A percentile compares a stretch with the other conserved stretches of the same genome.
Conservation (phyloP, 164 flowering plant species). For the Amborella trichopoda region DNA sequence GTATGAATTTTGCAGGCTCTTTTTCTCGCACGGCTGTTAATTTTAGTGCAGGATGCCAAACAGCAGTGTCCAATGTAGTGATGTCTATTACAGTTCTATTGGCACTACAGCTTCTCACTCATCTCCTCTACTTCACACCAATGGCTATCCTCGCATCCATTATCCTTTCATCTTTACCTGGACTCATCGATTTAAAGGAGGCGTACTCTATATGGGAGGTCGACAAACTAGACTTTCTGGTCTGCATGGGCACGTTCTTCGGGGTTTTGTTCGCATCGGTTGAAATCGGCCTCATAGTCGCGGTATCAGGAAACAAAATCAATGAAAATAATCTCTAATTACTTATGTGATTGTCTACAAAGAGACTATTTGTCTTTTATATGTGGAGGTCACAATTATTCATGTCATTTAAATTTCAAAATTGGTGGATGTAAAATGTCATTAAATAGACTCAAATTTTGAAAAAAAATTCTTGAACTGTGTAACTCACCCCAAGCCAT, state of each 20-base stretch:
- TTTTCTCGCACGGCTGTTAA: slow-evolving; percentile 90
- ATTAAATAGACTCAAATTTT: no score
- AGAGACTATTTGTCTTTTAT: no score
- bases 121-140: slow-evolving; percentile 77
- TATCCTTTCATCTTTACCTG: slow-evolving; percentile 73
- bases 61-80: slow-evolving; percentile 72
- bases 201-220: slow-evolving; percentile 54
- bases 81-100: slow-evolving; percentile 66
- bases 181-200: slow-evolving; percentile 51
- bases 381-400: no score
- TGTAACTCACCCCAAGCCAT: no score
- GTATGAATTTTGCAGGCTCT: slow-evolving; percentile 67
- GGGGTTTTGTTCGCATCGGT: slow-evolving; percentile 73
- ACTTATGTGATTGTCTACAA: no score
- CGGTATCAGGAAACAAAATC: no score
- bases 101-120: slow-evolving; percentile 42
- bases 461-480: no score
- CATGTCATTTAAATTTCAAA: no score
- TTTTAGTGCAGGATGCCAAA: slow-evolving; percentile 69
- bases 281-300: slow-evolving; percentile 68
- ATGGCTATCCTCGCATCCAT: slow-evolving; percentile 68
- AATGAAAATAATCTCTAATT: no score
- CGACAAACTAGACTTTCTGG: slow-evolving; percentile 76
- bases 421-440: no score
- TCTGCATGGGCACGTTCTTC: slow-evolving; percentile 65